Conservation (phyloP, 2,329 filamentous ascomycete genomes). For the Colletotrichum chlorophyti region DNA sequence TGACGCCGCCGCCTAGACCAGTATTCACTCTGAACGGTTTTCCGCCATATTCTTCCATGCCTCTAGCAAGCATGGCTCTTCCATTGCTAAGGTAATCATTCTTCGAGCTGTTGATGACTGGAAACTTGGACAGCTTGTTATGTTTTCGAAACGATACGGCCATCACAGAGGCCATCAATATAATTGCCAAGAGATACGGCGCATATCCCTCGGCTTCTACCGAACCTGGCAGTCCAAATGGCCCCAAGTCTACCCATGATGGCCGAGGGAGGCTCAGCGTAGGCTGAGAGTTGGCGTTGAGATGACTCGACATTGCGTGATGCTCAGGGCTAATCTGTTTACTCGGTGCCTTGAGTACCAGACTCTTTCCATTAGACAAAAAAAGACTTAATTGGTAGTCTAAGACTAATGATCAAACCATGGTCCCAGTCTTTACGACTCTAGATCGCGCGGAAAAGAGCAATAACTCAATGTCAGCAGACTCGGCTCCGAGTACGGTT, state of each 20-base stretch:
- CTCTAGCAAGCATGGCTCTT: background rate
- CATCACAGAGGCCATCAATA: background rate
- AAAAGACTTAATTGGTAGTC: too few species aligned
- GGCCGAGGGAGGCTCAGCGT: background rate
- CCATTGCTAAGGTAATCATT: constrained; percentile 8
- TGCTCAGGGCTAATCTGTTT: too few species aligned
- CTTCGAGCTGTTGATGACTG: constrained; percentile 9
- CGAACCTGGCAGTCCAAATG: background rate
- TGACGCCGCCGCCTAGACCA: constrained; percentile 11
- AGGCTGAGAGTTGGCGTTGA: background rate
- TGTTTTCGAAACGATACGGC: background rate
- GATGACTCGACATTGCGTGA: constrained; percentile 1
- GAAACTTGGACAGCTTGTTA: background rate
- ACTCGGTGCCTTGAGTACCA: too few species aligned
- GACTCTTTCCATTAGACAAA: too few species aligned
- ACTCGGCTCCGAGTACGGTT: too few species aligned
- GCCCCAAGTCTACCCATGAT: constrained; percentile 8
- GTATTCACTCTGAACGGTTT: constrained; percentile 19
- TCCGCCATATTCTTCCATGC: background rate
- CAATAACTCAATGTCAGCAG: too few species aligned
- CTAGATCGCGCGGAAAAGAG: too few species aligned
- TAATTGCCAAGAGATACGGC: constrained; percentile 1
- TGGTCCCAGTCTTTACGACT: too few species aligned
- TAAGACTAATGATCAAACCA: too few species aligned
- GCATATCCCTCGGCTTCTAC: background rate